A percentile compares a stretch with the other conserved stretches of the same genome.
Conservation (phyloP, 202 grass and related monocot species). For the Setaria viridis region DNA sequence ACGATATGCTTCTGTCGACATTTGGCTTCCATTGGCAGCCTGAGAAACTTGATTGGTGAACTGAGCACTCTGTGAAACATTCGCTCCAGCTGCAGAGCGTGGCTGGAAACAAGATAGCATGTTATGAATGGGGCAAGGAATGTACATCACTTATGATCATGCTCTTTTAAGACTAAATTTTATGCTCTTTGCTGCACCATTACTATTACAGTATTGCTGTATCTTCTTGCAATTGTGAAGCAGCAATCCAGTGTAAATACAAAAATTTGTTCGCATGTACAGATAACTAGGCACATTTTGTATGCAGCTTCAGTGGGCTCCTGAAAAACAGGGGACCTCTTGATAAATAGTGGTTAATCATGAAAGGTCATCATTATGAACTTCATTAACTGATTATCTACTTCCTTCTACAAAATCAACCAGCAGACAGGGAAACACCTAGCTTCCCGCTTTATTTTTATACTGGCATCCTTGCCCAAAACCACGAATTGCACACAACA, state of each 20-base stretch:
- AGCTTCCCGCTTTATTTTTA: background rate
- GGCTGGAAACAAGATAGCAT: slow-evolving; percentile 44
- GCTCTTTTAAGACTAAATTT: background rate
- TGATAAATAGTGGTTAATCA: background rate
- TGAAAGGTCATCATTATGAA: background rate
- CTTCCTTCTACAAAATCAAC: background rate
- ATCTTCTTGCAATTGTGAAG: background rate
- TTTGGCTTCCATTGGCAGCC: slow-evolving; percentile 43
- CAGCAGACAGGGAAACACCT: background rate
- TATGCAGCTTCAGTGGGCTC: slow-evolving; percentile 5
- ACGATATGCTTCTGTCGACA: slow-evolving; percentile 75
- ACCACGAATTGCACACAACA: background rate
- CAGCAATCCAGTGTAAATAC: background rate
- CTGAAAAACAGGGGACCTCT: slow-evolving; percentile 22
- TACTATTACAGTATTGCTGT: background rate
- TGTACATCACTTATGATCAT: background rate
- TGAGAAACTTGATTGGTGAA: slow-evolving; percentile 32
- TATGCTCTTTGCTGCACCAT: background rate
- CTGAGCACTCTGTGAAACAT: slow-evolving; percentile 12
- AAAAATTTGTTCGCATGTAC: background rate
- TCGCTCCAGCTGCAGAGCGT: slow-evolving; percentile 26
- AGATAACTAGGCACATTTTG: slow-evolving; percentile 6
- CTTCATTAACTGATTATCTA: background rate
- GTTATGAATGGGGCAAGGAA: slow-evolving; percentile 12
- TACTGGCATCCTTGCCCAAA: background rate